Percentiles rank a stretch among this genome's conserved stretches.
phyloP scores from a whole-genome alignment of 2,329 filamentous ascomycete species.

The Shiraia sp. region DNA sequence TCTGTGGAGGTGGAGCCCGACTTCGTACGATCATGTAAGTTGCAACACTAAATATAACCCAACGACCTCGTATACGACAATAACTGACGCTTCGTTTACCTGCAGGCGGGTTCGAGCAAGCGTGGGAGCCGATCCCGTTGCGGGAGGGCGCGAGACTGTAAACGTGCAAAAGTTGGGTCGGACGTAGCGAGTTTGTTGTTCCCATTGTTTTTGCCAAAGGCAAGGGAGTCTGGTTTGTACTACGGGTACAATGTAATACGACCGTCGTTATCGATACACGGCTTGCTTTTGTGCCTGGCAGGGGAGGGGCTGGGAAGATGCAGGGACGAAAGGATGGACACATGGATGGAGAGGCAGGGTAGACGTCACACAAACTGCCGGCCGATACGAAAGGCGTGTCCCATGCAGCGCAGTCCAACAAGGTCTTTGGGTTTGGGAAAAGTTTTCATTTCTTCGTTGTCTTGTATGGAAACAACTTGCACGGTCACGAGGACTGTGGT shows the following conservation, averaged over 20 bases:
- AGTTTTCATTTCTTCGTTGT: no score
- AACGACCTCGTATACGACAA: no score
- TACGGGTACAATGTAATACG: background rate
- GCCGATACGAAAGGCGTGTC: background rate
- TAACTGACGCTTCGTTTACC: no score
- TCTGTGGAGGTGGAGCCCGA: constrained; percentile 58
- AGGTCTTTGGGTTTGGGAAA: no score
- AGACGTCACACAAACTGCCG: background rate
- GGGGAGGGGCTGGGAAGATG: background rate
- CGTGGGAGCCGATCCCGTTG: constrained; percentile 59
- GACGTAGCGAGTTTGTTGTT: background rate
- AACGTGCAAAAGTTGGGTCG: constrained; percentile 5
- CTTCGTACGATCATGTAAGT: constrained; percentile 63
- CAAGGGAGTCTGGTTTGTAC: background rate
- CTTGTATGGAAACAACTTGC: no score
- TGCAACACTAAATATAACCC: no score
- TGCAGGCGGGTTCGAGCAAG: constrained; percentile 61
- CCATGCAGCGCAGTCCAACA: no score
- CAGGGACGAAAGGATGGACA: constrained; percentile 1
- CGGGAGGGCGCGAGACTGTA: constrained; percentile 29
- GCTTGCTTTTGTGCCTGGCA: background rate
- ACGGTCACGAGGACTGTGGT: no score
- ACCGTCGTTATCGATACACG: constrained; percentile 7
- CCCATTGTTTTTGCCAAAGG: background rate
- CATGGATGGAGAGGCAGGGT: background rate